Base-by-base conservation (phyloP, 306 rosid species). In the Luffa acutangula region DNA sequence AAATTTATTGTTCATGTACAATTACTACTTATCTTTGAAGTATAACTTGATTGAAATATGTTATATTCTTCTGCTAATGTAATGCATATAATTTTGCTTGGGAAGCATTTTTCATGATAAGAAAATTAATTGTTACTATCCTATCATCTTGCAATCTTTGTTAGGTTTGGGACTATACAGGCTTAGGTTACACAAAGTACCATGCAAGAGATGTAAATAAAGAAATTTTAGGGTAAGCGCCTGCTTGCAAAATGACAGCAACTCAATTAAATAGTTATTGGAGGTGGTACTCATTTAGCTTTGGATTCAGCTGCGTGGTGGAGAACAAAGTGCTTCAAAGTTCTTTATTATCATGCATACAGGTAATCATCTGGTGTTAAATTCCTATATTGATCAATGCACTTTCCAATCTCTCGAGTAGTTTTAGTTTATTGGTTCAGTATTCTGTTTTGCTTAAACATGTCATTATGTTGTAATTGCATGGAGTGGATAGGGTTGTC, bases 111-210 rank as follows among this genome's bases (percentile, higher is more conserved):
- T 67, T 67, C 75, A 42, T 67, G 52, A 3, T 41, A n/a, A 15
- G 72, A 36, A 67, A 41, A 18, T 41, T 67, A 67, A 67, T 41
- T n/a, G 52, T 46, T 42, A n/a, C 52, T 42, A 67, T 41, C 17
- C 52, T n/a, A 10, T 57, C 71, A 10, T 53, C 20, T 9, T 43
- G 34, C 80, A 37, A 18, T 72, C 84, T 81, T 89, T 72, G 59
- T 49, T 41, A 94, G 98, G 97, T 95, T 62, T 95, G 96, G 97
- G 97, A 92, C 82, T 92, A 92, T 84, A 91, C 97, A 78, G 97
- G 97, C 70, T 84, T 91, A 81, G 98, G 97, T 52, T 91, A 85
- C 87, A 92, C 93, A 54, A 95, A 89, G 85, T 95, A 95, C 64
- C 79, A 87, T 77, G 95, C 98, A 82, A 80, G 89, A 83, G 97